These are phyloP conservation scores for Trichoderma semiorbis DNA, from an alignment of 2,329 filamentous ascomycete species.

Conservation along the genomic window DNA sequence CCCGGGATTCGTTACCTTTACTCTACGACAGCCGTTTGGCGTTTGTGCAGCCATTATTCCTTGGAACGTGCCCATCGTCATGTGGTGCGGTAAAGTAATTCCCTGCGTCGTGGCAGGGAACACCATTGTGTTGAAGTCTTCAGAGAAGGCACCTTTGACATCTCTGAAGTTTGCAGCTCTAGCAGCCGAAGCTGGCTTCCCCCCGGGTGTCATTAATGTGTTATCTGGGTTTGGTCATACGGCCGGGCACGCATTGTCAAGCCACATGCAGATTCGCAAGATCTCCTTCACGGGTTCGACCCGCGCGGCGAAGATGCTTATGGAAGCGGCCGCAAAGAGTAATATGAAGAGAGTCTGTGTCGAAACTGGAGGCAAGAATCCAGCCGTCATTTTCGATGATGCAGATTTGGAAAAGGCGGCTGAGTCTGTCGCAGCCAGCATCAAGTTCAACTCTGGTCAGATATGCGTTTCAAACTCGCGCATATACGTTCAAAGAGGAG, in stretches of 20 bases:
- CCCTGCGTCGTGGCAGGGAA: conserved; percentile 62
- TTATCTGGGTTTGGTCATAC: conserved; percentile 64
- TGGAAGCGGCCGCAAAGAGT: conserved; percentile 61
- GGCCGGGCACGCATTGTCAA: conserved; percentile 62
- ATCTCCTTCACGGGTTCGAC: conserved; percentile 73
- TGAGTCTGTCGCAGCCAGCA: conserved; percentile 40
- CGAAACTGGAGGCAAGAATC: conserved; percentile 59
- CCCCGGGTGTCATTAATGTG: conserved; percentile 70
- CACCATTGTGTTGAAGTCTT: conserved; percentile 58
- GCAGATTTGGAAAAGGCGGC: conserved; percentile 60
- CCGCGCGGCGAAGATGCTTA: conserved; percentile 62
- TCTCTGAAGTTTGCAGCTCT: conserved; percentile 60
- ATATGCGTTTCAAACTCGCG: conserved; percentile 58
- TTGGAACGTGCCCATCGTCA: conserved; percentile 64
- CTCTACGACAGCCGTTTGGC: conserved; percentile 63
- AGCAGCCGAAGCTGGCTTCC: conserved; percentile 68
- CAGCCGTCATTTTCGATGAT: conserved; percentile 57
- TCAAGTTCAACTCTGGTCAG: conserved; percentile 54
- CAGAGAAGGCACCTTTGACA: conserved; percentile 60
- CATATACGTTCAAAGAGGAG: conserved; percentile 54
- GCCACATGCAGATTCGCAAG: conserved; percentile 65
- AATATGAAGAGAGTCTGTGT: conserved; percentile 55
- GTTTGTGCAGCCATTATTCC: conserved; percentile 69
- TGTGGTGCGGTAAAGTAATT: conserved; percentile 52
- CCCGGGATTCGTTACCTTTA: conserved; percentile 44